phyloP scores from a whole-genome alignment of 306 rosid genomes.

The Cucurbita argyrosperma region DNA sequence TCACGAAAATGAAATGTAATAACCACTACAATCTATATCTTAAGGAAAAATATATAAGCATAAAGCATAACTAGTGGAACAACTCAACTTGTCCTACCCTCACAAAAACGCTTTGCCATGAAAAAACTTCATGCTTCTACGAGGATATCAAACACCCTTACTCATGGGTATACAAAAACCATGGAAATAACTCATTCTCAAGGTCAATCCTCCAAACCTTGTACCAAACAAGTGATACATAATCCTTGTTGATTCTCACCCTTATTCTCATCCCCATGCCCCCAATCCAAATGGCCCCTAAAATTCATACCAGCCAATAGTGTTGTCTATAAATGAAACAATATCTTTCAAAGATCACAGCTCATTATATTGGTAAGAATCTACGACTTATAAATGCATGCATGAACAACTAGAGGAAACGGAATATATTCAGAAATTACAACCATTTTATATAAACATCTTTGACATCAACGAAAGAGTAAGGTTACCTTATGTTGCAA shows the following conservation, averaged over 20 bases:
- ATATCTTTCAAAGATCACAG: neutral
- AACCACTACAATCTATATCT: neutral
- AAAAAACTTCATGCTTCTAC: too few species aligned
- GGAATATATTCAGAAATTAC: neutral
- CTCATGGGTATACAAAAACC: too few species aligned
- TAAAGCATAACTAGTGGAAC: neutral
- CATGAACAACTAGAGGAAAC: neutral
- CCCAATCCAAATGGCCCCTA: neutral
- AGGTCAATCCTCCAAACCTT: too few species aligned
- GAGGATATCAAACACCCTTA: too few species aligned
- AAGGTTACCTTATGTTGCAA: conserved; percentile 46
- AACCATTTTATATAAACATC: neutral
- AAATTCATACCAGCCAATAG: neutral
- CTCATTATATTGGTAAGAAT: neutral
- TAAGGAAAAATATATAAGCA: neutral
- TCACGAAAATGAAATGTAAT: neutral
- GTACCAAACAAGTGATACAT: too few species aligned
- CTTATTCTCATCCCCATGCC: too few species aligned
- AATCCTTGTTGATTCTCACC: too few species aligned
- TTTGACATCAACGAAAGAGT: neutral
- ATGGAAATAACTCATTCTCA: too few species aligned
- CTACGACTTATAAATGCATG: neutral
- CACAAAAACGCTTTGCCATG: neutral
- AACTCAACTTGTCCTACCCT: neutral
- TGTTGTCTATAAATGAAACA: neutral